Percentiles rank a stretch among this genome's conserved stretches.
Conservation (phyloP, 2,329 filamentous ascomycete species). For the Canariomyces notabilis region DNA sequence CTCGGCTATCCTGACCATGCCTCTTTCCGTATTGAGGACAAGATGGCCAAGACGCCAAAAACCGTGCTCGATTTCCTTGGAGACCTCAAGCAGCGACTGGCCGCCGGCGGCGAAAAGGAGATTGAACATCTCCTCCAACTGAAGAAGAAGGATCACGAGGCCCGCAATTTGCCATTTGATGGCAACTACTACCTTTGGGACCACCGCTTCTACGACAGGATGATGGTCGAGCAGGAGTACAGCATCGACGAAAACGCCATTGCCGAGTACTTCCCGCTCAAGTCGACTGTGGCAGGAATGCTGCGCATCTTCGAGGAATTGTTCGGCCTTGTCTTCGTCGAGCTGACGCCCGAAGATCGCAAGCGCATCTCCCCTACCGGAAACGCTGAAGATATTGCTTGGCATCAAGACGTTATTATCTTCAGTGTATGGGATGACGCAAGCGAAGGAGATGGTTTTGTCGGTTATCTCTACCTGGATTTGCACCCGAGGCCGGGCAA, state of each 20-base stretch:
- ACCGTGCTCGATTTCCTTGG: conserved; percentile 68
- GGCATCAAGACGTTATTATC: conserved; percentile 78
- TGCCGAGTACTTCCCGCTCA: conserved; percentile 77
- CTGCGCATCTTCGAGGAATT: conserved; percentile 77
- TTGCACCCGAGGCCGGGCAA: conserved; percentile 76
- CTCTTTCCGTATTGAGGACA: conserved; percentile 69
- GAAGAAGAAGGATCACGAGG: conserved; percentile 65
- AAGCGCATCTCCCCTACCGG: conserved; percentile 60
- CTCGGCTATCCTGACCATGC: conserved; percentile 75
- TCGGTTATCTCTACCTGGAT: conserved; percentile 79
- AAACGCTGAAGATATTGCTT: conserved; percentile 66
- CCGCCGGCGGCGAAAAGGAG: conserved; percentile 66
- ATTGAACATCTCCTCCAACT: conserved; percentile 64
- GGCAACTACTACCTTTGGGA: conserved; percentile 80
- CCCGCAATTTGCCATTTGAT: conserved; percentile 55
- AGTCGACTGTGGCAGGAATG: conserved; percentile 70
- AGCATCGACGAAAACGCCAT: conserved; percentile 75
- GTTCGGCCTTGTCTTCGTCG: conserved; percentile 73
- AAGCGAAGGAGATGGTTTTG: conserved; percentile 64
- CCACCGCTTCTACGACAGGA: conserved; percentile 70
- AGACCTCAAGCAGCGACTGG: conserved; percentile 62
- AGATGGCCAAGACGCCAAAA: conserved; percentile 76
- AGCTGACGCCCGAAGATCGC: conserved; percentile 63
- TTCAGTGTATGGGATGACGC: conserved; percentile 81
- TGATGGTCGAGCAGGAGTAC: conserved; percentile 77